Evolutionary conservation across 2,329 filamentous ascomycete species (phyloP), one percentile per base, ranked within the genome.

Genomic region (Aspergillus hiratsukae): DNA sequence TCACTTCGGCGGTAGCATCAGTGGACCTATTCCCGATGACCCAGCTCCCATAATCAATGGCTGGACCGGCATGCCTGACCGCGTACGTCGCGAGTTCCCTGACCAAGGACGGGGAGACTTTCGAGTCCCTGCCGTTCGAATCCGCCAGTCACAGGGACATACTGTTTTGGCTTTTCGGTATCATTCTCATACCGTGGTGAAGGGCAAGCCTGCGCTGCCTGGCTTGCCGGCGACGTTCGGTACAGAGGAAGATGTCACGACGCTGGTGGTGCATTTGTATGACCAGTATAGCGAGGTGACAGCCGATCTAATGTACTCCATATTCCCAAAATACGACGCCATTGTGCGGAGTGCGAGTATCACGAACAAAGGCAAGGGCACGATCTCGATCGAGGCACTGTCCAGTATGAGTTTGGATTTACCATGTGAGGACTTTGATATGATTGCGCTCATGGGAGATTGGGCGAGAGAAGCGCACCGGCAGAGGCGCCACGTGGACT

Each of bases 81-180:
- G 81, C 45, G 66, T 79, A 17, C 79, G 82, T 17, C 80, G 85
- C 28, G 85, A 87, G 65, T 87, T 86, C 53, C 85, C 85, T 1
- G 85, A 88, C 57, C 73, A 84, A 4, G 85, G 85, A 1, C 79
- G 84, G 7, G 84, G 84, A 17, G 85, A 88, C 64, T 84, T 86
- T 60, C 79, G 86, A 3, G 72, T 80, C 2, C 85, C 85, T 0
- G 85, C 85, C 0, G 77, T 87, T 11, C 80, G 82, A 40, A 83
- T 88, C 61, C 76, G 78, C 53, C 84, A 88, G 62, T 72, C 80
- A 1, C 78, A 78, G 17, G 85, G 84, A 29, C 78, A 83, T 57
- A 85, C 83, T 0, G 78, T 88, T 14, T 82, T 80, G 6, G 79
- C 81, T 7, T 80, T 87, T 56, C 75, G 75, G 41, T 87, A 87